phyloP scores from a whole-genome alignment of 192 early-diverging fungal species.

The Rhizophagus clarus region DNA sequence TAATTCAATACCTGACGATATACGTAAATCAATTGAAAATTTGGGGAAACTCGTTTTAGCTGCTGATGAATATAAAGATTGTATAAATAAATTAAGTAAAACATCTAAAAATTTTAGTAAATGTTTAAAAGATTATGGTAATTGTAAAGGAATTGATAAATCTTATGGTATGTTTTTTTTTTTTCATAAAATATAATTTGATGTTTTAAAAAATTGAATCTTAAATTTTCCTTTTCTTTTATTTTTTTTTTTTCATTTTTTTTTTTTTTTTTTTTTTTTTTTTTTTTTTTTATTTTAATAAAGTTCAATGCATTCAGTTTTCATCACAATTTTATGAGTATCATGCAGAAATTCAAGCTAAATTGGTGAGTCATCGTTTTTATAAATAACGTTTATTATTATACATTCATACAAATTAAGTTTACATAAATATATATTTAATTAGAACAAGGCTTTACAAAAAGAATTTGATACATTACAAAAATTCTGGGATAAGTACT shows the following conservation, averaged over 20 bases:
- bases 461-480: conserved; percentile 47
- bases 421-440: not conserved
- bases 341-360: conserved; percentile 42
- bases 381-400: not conserved
- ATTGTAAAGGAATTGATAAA: conserved; percentile 44
- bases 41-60: conserved; percentile 41
- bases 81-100: conserved; percentile 40
- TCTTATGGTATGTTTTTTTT: conserved; percentile 39
- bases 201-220: too few species aligned
- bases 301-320: conserved; percentile 45
- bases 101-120: conserved; percentile 40
- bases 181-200: not conserved
- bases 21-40: conserved; percentile 40
- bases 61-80: conserved; percentile 39
- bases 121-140: conserved; percentile 44
- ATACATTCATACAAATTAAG: not conserved
- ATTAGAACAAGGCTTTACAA: conserved; percentile 40
- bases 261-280: too few species aligned
- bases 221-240: too few species aligned
- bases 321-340: conserved; percentile 49
- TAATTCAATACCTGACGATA: conserved; percentile 17
- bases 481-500: conserved; percentile 45
- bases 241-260: too few species aligned
- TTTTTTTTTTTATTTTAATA: too few species aligned
- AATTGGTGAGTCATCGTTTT: conserved; percentile 34